Base-by-base conservation (phyloP, 75 land plant species). In the Cupressus sempervirens region DNA sequence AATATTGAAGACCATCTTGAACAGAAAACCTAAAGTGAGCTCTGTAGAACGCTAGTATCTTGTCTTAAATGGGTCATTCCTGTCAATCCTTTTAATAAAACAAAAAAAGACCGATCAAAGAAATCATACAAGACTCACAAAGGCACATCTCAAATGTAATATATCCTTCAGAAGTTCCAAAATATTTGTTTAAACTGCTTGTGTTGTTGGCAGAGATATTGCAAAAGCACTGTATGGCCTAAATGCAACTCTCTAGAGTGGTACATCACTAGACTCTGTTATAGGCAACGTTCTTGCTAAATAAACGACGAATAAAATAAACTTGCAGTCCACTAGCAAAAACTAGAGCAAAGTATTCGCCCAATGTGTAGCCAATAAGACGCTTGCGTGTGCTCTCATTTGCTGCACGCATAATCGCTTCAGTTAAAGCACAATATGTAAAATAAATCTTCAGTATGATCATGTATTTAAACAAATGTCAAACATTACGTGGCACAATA, bases 351-450 rank as follows among this genome's bases (percentile, higher is more conserved):
- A 91, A 3, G 82, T 97, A 97, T 82, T 97, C 99, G 46, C 70
- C 90, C 13, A 95, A 20, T 41, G 99, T 97, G 89, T 95, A 97
- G 83, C 84, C 84, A 43, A 93, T 75, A 14, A 97, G 86, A 14
- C 99, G 91, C 87, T 81, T 93, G 53, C 93, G 85, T 35, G 99
- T 97, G 92, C 98, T 97, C 89, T 94, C 94, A 84, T 95, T 96
- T 50, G 99, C 99, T 97, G 94, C 86, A 93, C 34, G 15, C 52
- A 82, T 36, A 67, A 32, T 29, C 38, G 26, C 35, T 86, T 41
- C 40, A 26, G 10, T 72, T 9, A 72, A 72, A 11, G 35, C 15
- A 30, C 35, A 30, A 13, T 72, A 30, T 32, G 14, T 30, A 30
- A 72, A 72, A 70, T 62, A 70, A 70, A 10, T 72, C 32, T 23